These are phyloP conservation scores for Yamadazyma siamensis DNA, from an alignment of 1,139 yeast genomes.

Conservation along the genomic window DNA sequence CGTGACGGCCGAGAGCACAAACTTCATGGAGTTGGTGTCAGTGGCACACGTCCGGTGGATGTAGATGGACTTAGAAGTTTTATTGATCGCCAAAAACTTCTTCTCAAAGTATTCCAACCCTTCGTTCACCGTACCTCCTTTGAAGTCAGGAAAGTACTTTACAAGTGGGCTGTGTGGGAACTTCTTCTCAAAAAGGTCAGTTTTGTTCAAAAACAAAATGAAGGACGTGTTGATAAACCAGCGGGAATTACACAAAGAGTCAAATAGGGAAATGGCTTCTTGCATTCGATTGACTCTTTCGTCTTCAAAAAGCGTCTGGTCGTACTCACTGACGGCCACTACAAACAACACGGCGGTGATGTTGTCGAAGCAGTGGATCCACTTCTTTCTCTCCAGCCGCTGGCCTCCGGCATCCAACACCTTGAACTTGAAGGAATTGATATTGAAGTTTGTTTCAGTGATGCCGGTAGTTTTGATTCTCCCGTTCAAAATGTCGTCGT, in stretches of 20 bases:
- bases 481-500: conserved; percentile 83
- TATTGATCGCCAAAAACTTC: conserved; percentile 58
- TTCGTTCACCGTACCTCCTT: conserved; percentile 64
- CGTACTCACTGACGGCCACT: conserved; percentile 90
- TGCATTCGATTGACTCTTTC: conserved; percentile 86
- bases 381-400: conserved; percentile 86
- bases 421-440: conserved; percentile 64
- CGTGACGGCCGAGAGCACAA: conserved; percentile 88
- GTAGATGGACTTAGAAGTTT: conserved; percentile 72
- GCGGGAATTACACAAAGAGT: conserved; percentile 76
- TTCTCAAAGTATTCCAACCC: conserved; percentile 67
- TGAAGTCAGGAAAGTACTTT: conserved; percentile 69
- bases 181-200: conserved; percentile 76
- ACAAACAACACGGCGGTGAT: conserved; percentile 88
- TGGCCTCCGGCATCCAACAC: conserved; percentile 98
- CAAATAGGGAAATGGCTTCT: conserved; percentile 83
- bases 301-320: conserved; percentile 88
- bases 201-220: conserved; percentile 83
- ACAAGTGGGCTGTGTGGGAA: conserved; percentile 60
- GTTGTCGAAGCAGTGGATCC: conserved; percentile 95
- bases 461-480: conserved; percentile 95
- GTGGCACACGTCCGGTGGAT: conserved; percentile 96
- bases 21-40: conserved; percentile 81
- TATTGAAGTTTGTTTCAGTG: conserved; percentile 77
- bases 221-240: conserved; percentile 89